Conservation (phyloP, 2,329 filamentous ascomycete species). For the Phialophora macrospora region DNA sequence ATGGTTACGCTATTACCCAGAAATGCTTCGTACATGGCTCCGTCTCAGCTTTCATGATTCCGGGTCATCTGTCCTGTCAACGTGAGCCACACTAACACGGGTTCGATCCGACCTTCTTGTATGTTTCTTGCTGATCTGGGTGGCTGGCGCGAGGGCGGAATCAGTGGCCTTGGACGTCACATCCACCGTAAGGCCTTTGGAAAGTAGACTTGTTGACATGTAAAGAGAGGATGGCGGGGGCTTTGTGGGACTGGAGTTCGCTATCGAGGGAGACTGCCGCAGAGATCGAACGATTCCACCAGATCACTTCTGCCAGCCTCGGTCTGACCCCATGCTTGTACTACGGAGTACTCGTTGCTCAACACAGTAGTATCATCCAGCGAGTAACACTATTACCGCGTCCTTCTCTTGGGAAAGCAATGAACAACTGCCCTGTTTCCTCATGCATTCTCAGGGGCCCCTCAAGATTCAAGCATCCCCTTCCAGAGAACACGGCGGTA, state of each 20-base stretch:
- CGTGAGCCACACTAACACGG: not conserved
- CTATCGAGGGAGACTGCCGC: not conserved
- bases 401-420: no score
- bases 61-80: not conserved
- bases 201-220: not conserved
- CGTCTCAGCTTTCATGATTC: conserved; percentile 1
- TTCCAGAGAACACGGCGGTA: no score
- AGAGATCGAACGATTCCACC: not conserved
- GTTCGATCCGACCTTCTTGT: not conserved
- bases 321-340: not conserved
- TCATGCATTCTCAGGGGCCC: not conserved
- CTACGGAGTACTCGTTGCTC: no score
- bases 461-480: no score
- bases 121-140: not conserved
- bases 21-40: not conserved
- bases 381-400: no score
- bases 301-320: not conserved
- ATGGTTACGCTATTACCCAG: not conserved
- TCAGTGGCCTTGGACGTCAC: no score
- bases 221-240: not conserved
- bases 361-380: no score
- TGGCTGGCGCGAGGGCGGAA: not conserved
- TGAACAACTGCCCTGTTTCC: no score
- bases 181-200: no score
- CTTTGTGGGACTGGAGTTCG: no score